Conservation (phyloP, 1,139 yeast genomes). For the Zhuliangozyma blackwelliae region DNA sequence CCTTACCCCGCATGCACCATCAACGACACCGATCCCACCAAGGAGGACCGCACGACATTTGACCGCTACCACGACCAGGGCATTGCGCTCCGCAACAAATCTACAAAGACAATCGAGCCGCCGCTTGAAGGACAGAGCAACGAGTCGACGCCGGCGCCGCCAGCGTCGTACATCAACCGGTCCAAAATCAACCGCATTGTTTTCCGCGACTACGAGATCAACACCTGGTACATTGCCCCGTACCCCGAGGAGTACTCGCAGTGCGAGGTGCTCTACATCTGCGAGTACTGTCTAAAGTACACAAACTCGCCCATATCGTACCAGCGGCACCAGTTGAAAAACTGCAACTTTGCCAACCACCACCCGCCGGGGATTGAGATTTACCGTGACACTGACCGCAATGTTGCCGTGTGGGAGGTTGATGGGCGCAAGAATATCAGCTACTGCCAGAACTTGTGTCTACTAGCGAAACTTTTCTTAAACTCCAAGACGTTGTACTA, state of each 20-base stretch:
- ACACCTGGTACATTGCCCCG: constrained; percentile 92
- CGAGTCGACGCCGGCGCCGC: constrained; percentile 17
- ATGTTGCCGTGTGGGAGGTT: constrained; percentile 77
- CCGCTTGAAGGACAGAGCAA: constrained; percentile 2
- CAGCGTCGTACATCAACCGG: constrained; percentile 5
- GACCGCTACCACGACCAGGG: constrained; percentile 26
- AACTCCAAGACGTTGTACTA: constrained; percentile 89
- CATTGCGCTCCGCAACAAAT: constrained; percentile 14
- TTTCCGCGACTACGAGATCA: constrained; percentile 68
- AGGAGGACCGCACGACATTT: constrained; percentile 47
- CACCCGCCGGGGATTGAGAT: constrained; percentile 93
- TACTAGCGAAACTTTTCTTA: constrained; percentile 81
- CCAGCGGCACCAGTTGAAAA: constrained; percentile 69
- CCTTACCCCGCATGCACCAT: constrained; percentile 59
- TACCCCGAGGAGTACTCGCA: constrained; percentile 83
- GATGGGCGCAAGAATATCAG: constrained; percentile 82
- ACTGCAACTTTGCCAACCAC: constrained; percentile 47
- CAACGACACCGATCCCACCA: constrained; percentile 55
- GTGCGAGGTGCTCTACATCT: constrained; percentile 60
- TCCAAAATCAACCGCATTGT: constrained; percentile 51
- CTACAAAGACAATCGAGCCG: constrained; percentile 1
- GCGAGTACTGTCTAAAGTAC: constrained; percentile 84
- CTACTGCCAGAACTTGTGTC: constrained; percentile 86
- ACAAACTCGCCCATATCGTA: constrained; percentile 67
- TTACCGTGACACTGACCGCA: constrained; percentile 54